Evolutionary conservation across 208 protist species (phyloP), one percentile per base, ranked within the genome.

Genomic region (Acanthamoeba sp.): DNA sequence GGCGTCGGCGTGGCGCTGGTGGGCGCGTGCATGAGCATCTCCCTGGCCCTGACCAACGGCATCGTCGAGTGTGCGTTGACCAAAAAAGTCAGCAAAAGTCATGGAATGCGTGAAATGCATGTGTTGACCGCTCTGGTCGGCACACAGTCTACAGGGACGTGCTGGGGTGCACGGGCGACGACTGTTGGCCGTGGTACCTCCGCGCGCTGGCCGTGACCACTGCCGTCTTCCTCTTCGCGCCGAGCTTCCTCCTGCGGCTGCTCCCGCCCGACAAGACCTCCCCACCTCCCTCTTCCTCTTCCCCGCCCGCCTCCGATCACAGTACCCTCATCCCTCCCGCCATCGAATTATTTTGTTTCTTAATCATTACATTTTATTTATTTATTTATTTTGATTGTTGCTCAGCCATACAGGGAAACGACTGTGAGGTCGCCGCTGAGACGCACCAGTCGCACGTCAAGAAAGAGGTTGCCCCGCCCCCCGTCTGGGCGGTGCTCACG

Each of bases 21-120:
- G 29, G 73, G 73, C 6, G 73, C 73, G 1, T 42, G 73, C 36
- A 82, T 82, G 73, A 82, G 73, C 27, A 20, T 82, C 27, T 82
- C 73, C 10, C 73, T 82, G 16, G 73, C 73, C 1, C 24, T 82
- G 38, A 82, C 73, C 38, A 82, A 82, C 40, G 73, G 73, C 73
- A 82, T 82, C 34, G 27, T 82, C 20, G 36, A 42, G 24, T 82
- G 73, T 82, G 42, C n/a, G 69, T 45, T n/a, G n/a, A n/a, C n/a
- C n/a, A n/a, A n/a, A n/a, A n/a, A n/a, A n/a, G n/a, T n/a, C n/a
- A n/a, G n/a, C n/a, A n/a, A n/a, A n/a, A n/a, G n/a, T n/a, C n/a
- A n/a, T n/a, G n/a, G n/a, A n/a, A n/a, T n/a, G n/a, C n/a, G n/a
- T n/a, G n/a, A n/a, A n/a, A n/a, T n/a, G n/a, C n/a, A n/a, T n/a